A percentile compares a stretch with the other conserved stretches of the same genome.
phyloP scores from a whole-genome alignment of 805 yeast species.

The Barnettozyma siamensis region DNA sequence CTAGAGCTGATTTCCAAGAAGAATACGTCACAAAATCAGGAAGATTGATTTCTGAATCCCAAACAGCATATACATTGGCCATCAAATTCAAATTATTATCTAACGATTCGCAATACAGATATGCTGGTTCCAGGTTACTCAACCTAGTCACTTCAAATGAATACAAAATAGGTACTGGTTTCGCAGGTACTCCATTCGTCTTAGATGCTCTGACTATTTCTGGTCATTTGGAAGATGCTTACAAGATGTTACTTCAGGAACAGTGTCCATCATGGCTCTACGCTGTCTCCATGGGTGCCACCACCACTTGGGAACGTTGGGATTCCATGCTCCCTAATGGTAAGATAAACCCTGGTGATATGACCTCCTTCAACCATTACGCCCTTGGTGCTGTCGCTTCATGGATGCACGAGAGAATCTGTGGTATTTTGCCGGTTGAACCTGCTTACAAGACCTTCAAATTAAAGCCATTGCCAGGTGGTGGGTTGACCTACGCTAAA shows the following conservation, averaged over 20 bases:
- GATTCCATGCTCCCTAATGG: slow-evolving; percentile 18
- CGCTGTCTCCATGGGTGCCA: slow-evolving; percentile 18
- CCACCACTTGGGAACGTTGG: slow-evolving; percentile 21
- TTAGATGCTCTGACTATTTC: slow-evolving; percentile 12
- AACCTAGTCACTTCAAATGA: slow-evolving; percentile 8
- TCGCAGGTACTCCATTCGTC: slow-evolving; percentile 19
- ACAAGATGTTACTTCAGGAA: slow-evolving; percentile 10
- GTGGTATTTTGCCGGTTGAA: slow-evolving; percentile 10
- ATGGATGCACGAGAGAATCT: slow-evolving; percentile 18
- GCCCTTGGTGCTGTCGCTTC: slow-evolving; percentile 19
- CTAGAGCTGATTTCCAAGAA: slow-evolving; percentile 12
- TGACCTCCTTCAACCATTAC: slow-evolving; percentile 20
- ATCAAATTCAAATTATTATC: slow-evolving; percentile 12
- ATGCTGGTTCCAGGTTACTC: slow-evolving; percentile 13
- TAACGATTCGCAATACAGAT: slow-evolving; percentile 3
- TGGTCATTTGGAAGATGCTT: slow-evolving; percentile 12
- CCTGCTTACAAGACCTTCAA: slow-evolving; percentile 9
- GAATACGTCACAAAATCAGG: slow-evolving; percentile 12
- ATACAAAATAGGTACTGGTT: slow-evolving; percentile 16
- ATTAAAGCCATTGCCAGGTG: slow-evolving; percentile 16
- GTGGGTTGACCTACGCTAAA: slow-evolving; percentile 9
- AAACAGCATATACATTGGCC: slow-evolving; percentile 16
- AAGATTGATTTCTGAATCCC: slow-evolving; percentile 9
- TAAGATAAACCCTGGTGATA: slow-evolving; percentile 16
- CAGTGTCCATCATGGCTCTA: slow-evolving; percentile 18